Evolutionary conservation across 2,329 filamentous ascomycete species (phyloP).

Genomic region (Aspergillus sp.): DNA sequence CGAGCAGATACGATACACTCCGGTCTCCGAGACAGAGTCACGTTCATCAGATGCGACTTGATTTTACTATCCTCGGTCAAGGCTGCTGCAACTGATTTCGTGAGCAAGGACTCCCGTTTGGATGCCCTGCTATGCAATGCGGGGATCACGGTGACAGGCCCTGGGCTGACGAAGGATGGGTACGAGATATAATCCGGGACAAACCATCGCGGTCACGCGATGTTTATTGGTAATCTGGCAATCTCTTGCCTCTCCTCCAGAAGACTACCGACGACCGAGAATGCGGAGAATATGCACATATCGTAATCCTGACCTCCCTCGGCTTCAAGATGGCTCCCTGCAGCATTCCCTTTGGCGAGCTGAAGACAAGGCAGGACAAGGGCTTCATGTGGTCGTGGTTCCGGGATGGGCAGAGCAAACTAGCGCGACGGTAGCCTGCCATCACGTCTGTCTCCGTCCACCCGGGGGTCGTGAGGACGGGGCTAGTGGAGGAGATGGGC

Average conservation of each 20-base stretch:
- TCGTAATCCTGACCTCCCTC: constrained; percentile 19
- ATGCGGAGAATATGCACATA: constrained; percentile 3
- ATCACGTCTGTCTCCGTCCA: constrained; percentile 46
- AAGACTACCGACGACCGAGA: constrained; percentile 1
- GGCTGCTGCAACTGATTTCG: constrained; percentile 45
- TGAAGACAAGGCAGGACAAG: constrained; percentile 18
- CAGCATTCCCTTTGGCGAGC: constrained; percentile 22
- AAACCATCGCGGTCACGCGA: constrained; percentile 57
- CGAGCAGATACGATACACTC: constrained; percentile 38
- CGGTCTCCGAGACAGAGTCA: constrained; percentile 32
- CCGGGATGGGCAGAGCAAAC: constrained; percentile 53
- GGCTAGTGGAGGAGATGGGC: constrained; percentile 32
- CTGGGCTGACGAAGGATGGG: constrained; percentile 48
- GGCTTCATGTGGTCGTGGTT: constrained; percentile 33
- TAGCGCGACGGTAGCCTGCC: constrained; percentile 47
- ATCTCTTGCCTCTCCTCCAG: constrained; percentile 20
- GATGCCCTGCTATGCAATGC: constrained; percentile 55
- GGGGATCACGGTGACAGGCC: constrained; percentile 49
- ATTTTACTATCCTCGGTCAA: constrained; percentile 50
- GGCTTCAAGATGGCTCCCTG: constrained; percentile 8
- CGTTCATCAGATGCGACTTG: constrained; percentile 52
- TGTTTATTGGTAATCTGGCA: constrained; percentile 35
- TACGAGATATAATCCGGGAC: constrained; percentile 57
- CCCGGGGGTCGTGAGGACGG: constrained; percentile 49
- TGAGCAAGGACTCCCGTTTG: constrained; percentile 38